These are phyloP conservation scores for Bothriochloa decipiens DNA, from an alignment of 176 grass and related monocot species.

Conservation along the genomic window DNA sequence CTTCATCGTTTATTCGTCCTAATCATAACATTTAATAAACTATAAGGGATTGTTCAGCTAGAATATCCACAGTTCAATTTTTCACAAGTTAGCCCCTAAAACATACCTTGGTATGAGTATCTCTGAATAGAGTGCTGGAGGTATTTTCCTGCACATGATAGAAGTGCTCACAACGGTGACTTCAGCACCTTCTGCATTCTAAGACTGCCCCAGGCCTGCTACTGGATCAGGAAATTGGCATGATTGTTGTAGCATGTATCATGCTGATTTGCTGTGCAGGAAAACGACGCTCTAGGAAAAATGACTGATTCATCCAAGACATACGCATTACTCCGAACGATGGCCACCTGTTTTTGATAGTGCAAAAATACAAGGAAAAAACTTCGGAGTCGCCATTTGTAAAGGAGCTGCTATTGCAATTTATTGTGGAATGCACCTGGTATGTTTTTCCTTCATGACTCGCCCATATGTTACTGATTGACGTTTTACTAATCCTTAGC, in stretches of 20 bases:
- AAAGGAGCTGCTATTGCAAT: slow-evolving; percentile 67
- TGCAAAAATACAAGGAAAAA: too few species aligned
- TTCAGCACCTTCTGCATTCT: not conserved
- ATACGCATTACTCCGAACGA: slow-evolving; percentile 56
- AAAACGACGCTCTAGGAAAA: slow-evolving; percentile 80
- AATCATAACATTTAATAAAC: too few species aligned
- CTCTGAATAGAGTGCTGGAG: too few species aligned
- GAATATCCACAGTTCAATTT: too few species aligned
- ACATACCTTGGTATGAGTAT: too few species aligned
- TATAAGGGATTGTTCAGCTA: too few species aligned
- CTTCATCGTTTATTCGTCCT: too few species aligned
- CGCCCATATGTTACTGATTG: too few species aligned
- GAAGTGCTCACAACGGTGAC: too few species aligned
- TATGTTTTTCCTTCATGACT: slow-evolving; percentile 20
- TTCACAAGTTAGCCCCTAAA: too few species aligned
- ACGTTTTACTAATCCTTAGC: slow-evolving; percentile 33
- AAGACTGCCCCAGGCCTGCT: slow-evolving; percentile 74
- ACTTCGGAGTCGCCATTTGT: slow-evolving; percentile 73
- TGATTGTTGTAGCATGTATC: slow-evolving; percentile 65
- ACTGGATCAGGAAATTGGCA: slow-evolving; percentile 75
- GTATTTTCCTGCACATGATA: too few species aligned
- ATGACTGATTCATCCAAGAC: slow-evolving; percentile 66
- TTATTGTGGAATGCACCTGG: slow-evolving; percentile 86
- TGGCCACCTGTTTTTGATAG: too few species aligned
- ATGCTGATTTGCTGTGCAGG: slow-evolving; percentile 73